phyloP scores from a whole-genome alignment of 2,329 filamentous ascomycete species.

The Aspergillus melleus region DNA sequence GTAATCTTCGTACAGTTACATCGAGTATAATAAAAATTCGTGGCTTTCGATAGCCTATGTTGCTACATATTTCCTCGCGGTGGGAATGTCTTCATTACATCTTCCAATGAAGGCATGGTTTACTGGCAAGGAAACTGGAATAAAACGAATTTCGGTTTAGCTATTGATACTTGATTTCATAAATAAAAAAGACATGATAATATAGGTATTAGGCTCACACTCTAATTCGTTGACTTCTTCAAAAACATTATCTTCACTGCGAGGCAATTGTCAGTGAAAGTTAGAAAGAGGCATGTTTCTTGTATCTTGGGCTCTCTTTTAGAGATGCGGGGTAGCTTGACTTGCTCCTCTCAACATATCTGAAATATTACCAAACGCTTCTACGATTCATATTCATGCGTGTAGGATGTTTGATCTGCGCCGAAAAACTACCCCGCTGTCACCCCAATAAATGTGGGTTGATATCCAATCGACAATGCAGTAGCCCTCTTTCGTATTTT shows the following conservation, averaged over 20 bases:
- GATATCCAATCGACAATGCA: background rate
- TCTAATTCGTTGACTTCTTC: background rate
- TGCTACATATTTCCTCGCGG: background rate
- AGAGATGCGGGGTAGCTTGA: background rate
- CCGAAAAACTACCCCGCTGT: no score
- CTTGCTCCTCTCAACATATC: no score
- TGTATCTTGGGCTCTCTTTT: background rate
- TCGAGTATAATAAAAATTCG: background rate
- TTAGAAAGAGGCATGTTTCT: background rate
- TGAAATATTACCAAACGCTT: no score
- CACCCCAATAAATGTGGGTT: background rate
- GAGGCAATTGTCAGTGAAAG: background rate
- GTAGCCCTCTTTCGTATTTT: background rate
- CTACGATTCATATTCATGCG: no score
- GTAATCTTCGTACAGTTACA: background rate
- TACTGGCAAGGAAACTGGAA: no score
- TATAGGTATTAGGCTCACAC: background rate
- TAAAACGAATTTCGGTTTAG: no score
- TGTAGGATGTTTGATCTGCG: no score
- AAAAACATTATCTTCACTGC: background rate
- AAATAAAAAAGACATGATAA: background rate
- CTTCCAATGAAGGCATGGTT: no score
- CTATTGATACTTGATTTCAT: background rate
- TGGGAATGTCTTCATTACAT: no score
- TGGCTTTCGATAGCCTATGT: background rate